Base-by-base conservation (phyloP, 2,329 filamentous ascomycete genomes). In the Botrytis byssoidea region DNA sequence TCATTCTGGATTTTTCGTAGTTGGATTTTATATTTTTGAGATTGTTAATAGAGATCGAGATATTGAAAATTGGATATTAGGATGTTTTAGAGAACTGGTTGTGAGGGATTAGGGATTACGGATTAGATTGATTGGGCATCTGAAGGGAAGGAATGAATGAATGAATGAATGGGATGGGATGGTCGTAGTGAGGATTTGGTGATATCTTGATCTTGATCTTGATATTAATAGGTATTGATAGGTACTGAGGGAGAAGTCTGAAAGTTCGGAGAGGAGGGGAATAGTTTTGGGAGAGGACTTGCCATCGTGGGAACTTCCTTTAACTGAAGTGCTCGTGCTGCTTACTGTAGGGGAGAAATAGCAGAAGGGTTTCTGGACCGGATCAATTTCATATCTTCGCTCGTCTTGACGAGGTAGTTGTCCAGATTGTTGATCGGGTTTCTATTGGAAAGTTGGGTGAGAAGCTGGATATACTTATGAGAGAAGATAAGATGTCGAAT, bases 361-460 rank as follows among this genome's bases (percentile, higher is more conserved):
- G 51, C 3, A 55, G 1, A 5, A 16, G 37, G 1, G 9, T 37
- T n/a, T 18, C 14, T 55, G 37, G 37, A 37, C 37, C 14, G 16
- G 14, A n/a, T 55, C 14, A 2, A 8, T 29, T 55, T n/a, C 3
- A 55, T 18, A 55, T 8, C 51, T 16, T 16, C 14, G 29, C 1
- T 55, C 14, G 7, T 55, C 14, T 55, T 14, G 14, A 0, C 51
- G n/a, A 55, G 14, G 6, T 55, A 9, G n/a, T 29, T 29, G 8
- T 18, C 6, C 1, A 0, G 3, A 18, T 29, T 29, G 0, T 9
- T 9, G 14, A 8, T 55, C 14, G 51, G n/a, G 14, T 0, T 29
- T n/a, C 1, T 16, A 16, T 29, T 29, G 3, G 4, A 18, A 12
- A 6, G n/a, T 18, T 18, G n/a, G 14, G 14, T n/a, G 51, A 57